phyloP scores from a whole-genome alignment of 2,329 filamentous ascomycete genomes.

The Penicillium sp. region DNA sequence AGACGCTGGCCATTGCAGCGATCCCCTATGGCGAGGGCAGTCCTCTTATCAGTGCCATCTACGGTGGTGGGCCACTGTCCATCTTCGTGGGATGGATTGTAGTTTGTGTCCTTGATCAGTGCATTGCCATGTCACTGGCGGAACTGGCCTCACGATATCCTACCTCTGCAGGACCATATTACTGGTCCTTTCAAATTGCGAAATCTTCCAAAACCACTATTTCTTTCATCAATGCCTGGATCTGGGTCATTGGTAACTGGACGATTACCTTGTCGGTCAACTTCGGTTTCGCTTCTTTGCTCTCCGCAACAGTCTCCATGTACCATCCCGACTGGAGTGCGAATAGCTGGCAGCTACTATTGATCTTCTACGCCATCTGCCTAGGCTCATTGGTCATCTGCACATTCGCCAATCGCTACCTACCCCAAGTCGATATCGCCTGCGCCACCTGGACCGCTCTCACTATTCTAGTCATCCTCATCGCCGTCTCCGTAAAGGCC shows the following conservation, averaged over 20 bases:
- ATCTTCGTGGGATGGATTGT: slow-evolving; percentile 61
- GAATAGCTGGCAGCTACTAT: slow-evolving; percentile 65
- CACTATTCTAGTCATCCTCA: slow-evolving; percentile 58
- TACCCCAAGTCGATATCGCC: slow-evolving; percentile 63
- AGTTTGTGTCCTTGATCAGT: slow-evolving; percentile 55
- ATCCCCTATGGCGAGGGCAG: slow-evolving; percentile 55
- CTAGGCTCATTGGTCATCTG: slow-evolving; percentile 66
- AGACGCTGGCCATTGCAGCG: slow-evolving; percentile 61
- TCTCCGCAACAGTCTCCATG: slow-evolving; percentile 54
- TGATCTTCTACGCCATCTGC: slow-evolving; percentile 71
- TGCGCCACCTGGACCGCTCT: slow-evolving; percentile 58
- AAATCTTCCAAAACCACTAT: slow-evolving; percentile 46
- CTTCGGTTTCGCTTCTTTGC: slow-evolving; percentile 57
- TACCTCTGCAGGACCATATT: slow-evolving; percentile 55
- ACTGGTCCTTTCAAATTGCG: slow-evolving; percentile 55
- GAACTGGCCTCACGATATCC: slow-evolving; percentile 55
- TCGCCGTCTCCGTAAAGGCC: slow-evolving; percentile 57
- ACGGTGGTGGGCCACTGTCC: slow-evolving; percentile 51
- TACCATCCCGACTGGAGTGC: slow-evolving; percentile 56
- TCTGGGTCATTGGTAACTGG: slow-evolving; percentile 26
- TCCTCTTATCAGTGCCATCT: slow-evolving; percentile 43
- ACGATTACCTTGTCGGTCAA: slow-evolving; percentile 46
- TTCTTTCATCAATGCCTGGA: slow-evolving; percentile 56
- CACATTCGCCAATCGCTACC: slow-evolving; percentile 64
- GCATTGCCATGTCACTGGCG: slow-evolving; percentile 52